These are phyloP conservation scores for Trypanosoma congolense DNA, from an alignment of 208 protist genomes.

Conservation along the genomic window DNA sequence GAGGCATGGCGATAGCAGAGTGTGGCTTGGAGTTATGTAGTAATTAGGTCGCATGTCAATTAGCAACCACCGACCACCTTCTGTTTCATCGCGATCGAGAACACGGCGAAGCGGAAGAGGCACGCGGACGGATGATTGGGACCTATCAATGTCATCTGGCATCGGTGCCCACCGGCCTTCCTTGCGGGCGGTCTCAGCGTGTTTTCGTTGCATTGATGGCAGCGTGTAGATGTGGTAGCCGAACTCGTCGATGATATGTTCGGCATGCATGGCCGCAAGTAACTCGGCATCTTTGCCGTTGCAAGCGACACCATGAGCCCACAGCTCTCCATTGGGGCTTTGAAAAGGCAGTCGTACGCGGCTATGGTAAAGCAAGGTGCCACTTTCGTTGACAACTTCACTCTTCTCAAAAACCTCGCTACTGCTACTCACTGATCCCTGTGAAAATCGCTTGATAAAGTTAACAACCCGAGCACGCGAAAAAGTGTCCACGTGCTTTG, in stretches of 20 bases:
- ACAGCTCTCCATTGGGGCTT: slow-evolving; percentile 27
- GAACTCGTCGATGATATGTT: slow-evolving; percentile 79
- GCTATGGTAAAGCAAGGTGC: slow-evolving; percentile 34
- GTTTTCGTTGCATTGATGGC: slow-evolving; percentile 80
- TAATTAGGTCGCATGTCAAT: slow-evolving; percentile 44
- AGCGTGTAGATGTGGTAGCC: slow-evolving; percentile 86
- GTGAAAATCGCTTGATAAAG: slow-evolving; percentile 73
- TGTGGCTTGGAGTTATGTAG: slow-evolving; percentile 36
- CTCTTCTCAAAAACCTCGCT: slow-evolving; percentile 35
- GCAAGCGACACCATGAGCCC: slow-evolving; percentile 77
- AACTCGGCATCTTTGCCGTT: slow-evolving; percentile 69
- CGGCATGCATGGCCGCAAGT: slow-evolving; percentile 82
- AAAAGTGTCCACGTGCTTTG: slow-evolving; percentile 49
- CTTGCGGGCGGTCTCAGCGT: slow-evolving; percentile 64
- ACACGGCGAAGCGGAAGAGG: slow-evolving; percentile 66
- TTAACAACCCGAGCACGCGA: slow-evolving; percentile 68
- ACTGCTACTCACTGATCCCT: slow-evolving; percentile 19
- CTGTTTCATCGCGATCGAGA: slow-evolving; percentile 59
- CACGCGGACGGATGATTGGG: slow-evolving; percentile 20
- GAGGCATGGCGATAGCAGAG: slow-evolving; percentile 69
- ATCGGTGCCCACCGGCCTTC: slow-evolving; percentile 68
- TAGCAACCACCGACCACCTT: slow-evolving; percentile 74
- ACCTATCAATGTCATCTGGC: slow-evolving; percentile 41
- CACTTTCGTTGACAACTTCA: slow-evolving; percentile 11
- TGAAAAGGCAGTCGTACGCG: slow-evolving; percentile 36